Conservation (phyloP, 345 rosid genomes). For the Bretschneidera sinensis region DNA sequence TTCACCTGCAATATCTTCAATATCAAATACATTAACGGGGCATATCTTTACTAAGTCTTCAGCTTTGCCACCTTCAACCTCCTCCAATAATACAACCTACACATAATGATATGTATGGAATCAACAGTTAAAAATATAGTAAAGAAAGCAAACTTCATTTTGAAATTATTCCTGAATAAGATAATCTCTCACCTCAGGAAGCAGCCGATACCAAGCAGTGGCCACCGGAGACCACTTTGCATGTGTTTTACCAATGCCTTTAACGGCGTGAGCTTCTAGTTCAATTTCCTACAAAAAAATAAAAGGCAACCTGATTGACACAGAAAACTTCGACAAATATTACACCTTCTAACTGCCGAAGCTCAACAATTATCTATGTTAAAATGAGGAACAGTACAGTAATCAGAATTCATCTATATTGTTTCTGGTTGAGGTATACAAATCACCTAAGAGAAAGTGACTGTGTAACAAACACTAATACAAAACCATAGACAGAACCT, state of each 20-base stretch:
- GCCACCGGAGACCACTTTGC: conserved; percentile 99
- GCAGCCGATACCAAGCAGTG: conserved; percentile 95
- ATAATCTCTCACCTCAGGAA: conserved; percentile 66
- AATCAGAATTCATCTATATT: too few relatives aligned
- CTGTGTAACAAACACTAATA: too few relatives aligned
- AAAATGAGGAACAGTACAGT: too few relatives aligned
- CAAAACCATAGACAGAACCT: too few relatives aligned
- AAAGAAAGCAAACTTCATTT: not conserved
- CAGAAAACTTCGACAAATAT: not conserved
- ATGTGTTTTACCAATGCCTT: conserved; percentile 88
- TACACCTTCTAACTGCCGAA: not conserved
- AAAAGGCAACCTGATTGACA: not conserved
- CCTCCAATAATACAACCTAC: conserved; percentile 65
- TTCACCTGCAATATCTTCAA: conserved; percentile 90
- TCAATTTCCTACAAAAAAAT: conserved; percentile 72
- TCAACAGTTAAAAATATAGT: not conserved
- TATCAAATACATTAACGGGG: conserved; percentile 78
- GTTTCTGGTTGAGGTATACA: too few relatives aligned
- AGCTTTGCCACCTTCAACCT: conserved; percentile 55
- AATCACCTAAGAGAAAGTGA: too few relatives aligned
- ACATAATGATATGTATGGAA: not conserved
- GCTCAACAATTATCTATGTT: not conserved
- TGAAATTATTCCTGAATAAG: conserved; percentile 7
- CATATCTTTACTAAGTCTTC: conserved; percentile 63
- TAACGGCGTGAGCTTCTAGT: conserved; percentile 92